Evolutionary conservation across 495 filamentous ascomycete species (phyloP).

Genomic region (Lophiostoma macrostomum): DNA sequence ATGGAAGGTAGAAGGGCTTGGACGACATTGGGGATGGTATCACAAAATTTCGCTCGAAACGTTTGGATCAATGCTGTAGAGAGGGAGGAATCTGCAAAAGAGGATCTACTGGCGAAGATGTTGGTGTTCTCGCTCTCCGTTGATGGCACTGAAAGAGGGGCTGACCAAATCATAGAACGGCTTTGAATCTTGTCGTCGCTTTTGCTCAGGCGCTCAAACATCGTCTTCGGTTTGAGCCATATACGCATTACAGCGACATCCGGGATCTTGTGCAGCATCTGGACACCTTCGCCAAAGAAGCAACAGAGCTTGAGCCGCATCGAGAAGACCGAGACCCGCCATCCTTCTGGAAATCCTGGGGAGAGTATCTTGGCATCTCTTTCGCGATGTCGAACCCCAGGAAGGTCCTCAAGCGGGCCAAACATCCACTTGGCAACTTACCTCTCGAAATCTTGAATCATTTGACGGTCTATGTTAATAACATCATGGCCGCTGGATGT

Average conservation of each 20-base stretch:
- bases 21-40: constrained; percentile 67
- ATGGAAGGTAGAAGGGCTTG: constrained; percentile 74
- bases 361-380: too few relatives aligned
- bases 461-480: too few relatives aligned
- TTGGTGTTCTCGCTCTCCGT: too few relatives aligned
- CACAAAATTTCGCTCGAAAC: constrained; percentile 69
- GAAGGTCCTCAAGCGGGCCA: too few relatives aligned
- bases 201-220: constrained; percentile 77
- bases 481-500: too few relatives aligned
- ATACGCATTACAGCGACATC: constrained; percentile 70
- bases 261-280: constrained; percentile 57
- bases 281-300: constrained; percentile 67
- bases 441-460: too few relatives aligned
- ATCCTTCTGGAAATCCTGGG: too few relatives aligned
- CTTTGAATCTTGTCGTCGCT: constrained; percentile 77
- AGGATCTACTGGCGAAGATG: constrained; percentile 72
- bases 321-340: too few relatives aligned
- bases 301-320: constrained; percentile 57
- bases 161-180: too few relatives aligned
- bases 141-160: too few relatives aligned
- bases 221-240: constrained; percentile 84
- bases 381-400: too few relatives aligned
- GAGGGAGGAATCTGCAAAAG: constrained; percentile 59
- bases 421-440: too few relatives aligned
- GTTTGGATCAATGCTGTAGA: constrained; percentile 76